Base-by-base conservation (phyloP, 441 rosid species). In the Geranium incanum region DNA sequence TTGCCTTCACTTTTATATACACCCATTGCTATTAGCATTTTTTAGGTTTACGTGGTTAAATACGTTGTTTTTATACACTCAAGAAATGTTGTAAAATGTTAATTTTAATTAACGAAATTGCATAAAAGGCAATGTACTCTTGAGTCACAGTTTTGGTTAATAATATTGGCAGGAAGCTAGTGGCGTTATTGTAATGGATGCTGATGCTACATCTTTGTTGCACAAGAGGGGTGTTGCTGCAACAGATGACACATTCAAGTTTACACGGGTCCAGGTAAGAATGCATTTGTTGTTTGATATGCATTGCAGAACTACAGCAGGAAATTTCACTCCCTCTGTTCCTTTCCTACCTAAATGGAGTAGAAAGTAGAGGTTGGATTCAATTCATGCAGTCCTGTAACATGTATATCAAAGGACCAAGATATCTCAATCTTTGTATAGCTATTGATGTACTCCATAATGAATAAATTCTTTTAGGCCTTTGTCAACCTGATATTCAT, bases 171-270 rank as follows among this genome's bases (percentile, higher is more conserved):
- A 92, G 99, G 95, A 89, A 90, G 85, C 83, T 84, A 95, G 97
- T 81, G 98, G 87, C 50, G 83, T 89, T 75, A 86, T 92, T 76
- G 84, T 82, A 72, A 88, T 95, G 98, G 93, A 88, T 85, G 99
- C 92, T 75, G 95, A 95, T 82, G 96, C 98, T 71, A 95, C 98
- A 21, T 86, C 95, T 74, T 76, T 85, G 18, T 75, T 95, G 81
- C 93, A 88, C 78, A 86, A 78, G 88, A 84, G 79, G 74, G 96
- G 88, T 65, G 84, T 92, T 48, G 72, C 80, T 71, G 77, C 86
- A n/a, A 91, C 98, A 16, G 84, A 92, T 69, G 98, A 95, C 80
- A 88, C 93, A 83, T 86, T 68, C 74, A 95, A 92, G 77, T 92
- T 81, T 78, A 78, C 74, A 70, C 89, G 98, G 97, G 85, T 85